These are phyloP conservation scores for Solidago caesia DNA, from an alignment of 129 eudicot genomes.

Conservation along the genomic window DNA sequence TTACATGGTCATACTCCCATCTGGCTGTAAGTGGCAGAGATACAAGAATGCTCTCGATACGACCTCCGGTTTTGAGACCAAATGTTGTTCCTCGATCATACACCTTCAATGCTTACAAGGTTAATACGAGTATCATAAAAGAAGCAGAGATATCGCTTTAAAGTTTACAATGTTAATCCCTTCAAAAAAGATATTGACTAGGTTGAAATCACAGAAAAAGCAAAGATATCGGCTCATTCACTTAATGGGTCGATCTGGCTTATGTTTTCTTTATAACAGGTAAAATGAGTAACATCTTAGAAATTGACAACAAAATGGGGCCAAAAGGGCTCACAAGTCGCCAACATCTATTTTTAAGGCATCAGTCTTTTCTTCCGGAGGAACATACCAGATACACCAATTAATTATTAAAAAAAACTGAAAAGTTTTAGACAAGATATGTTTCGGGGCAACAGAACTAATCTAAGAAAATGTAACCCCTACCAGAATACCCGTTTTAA, in stretches of 20 bases:
- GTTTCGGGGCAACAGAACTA: background rate
- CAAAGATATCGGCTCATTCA: background rate
- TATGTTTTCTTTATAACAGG: background rate
- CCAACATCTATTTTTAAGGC: too few relatives aligned
- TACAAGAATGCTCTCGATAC: slow-evolving; percentile 97
- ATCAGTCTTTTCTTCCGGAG: too few relatives aligned
- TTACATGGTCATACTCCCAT: slow-evolving; percentile 99
- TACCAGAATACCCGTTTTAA: background rate
- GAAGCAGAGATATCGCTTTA: too few relatives aligned
- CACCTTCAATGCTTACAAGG: slow-evolving; percentile 45
- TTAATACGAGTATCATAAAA: too few relatives aligned
- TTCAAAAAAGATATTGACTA: background rate
- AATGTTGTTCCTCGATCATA: slow-evolving; percentile 99
- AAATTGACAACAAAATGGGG: background rate
- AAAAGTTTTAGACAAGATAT: background rate
- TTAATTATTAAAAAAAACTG: background rate
- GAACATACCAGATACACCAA: background rate
- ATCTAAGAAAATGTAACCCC: background rate
- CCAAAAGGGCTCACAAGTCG: too few relatives aligned
- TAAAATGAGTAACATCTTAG: background rate
- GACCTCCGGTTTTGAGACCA: slow-evolving; percentile 98
- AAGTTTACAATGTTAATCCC: too few relatives aligned
- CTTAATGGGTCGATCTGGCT: background rate
- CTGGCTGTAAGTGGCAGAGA: slow-evolving; percentile 96
- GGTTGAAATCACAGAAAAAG: background rate